Conservation (phyloP, 2,329 filamentous ascomycete species). For the Epicoccum nigrum region DNA sequence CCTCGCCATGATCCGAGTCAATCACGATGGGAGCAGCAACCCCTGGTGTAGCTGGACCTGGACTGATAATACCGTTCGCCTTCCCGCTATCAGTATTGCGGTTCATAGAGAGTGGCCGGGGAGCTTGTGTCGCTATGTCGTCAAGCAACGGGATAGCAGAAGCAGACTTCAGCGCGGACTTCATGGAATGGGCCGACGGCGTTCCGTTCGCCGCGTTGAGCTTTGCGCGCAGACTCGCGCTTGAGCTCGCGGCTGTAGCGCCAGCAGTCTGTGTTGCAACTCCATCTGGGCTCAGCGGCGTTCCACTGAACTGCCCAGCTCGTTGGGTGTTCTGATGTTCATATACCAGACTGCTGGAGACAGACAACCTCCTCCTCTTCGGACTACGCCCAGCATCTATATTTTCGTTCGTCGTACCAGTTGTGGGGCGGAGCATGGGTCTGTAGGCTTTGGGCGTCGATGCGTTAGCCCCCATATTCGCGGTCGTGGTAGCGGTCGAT, state of each 20-base stretch:
- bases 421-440: background rate
- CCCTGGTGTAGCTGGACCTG: too few species aligned
- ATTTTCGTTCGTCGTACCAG: background rate
- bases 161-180: conserved; percentile 25
- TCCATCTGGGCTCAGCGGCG: too few species aligned
- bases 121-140: background rate
- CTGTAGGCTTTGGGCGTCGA: conserved; percentile 2
- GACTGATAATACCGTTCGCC: too few species aligned
- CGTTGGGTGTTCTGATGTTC: too few species aligned
- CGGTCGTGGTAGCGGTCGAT: background rate
- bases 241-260: background rate
- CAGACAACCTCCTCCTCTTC: conserved; percentile 35
- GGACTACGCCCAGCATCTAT: conserved; percentile 4
- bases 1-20: too few species aligned
- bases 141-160: conserved; percentile 5
- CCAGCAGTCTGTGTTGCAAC: background rate
- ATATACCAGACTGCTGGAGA: background rate
- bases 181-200: conserved; percentile 31
- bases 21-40: too few species aligned
- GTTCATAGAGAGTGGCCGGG: conserved; percentile 16
- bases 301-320: background rate
- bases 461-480: background rate
- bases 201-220: conserved; percentile 12
- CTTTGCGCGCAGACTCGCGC: background rate
- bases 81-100: conserved; percentile 6